Evolutionary conservation across 2,329 filamentous ascomycete genomes (phyloP), one percentile per base, ranked within the genome.

Genomic region (Zymoseptoria ardabiliae): DNA sequence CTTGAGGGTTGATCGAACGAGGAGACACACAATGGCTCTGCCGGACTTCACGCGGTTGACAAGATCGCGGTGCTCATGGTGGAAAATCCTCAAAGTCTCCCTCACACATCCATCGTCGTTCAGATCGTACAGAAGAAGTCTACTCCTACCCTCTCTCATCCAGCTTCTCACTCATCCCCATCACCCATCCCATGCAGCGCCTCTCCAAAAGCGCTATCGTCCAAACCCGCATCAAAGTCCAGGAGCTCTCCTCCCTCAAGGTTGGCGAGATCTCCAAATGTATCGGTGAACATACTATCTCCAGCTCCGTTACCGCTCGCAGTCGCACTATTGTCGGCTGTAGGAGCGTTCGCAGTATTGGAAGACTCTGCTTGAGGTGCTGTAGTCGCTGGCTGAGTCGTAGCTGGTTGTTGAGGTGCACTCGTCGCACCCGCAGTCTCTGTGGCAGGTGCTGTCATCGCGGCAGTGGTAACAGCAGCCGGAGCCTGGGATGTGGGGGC

Each of bases 201-300:
- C 67, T 94, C 89, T 2, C 89, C 90, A 76, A 94, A 94, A 1
- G 89, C 90, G 41, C 87, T 90, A 53, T 90, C 88, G 78, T 91
- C 82, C 11, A 64, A 70, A 41, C 63, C 68, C 3, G 66, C 71
- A 54, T 72, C 73, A 58, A 79, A 79, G 19, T 72, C 71, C 55
- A 76, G 59, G 6, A 70, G 73, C 28, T 78, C 80, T 49, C 79
- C 78, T 28, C 79, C 72, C 48, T 83, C 82, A 2, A 64, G 63
- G 50, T 68, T 66, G 2, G 85, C 85, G 9, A 70, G 59, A 41
- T 69, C 69, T 53, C 62, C 68, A 58, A 71, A 68, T 8, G 65
- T 65, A 53, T 69, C 66, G 50, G 67, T 65, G 60, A 67, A 66
- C 58, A 64, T 59, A 56, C 49, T 61, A 17, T 57, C 58, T 20